These are phyloP conservation scores for Allantophomopsis lycopodina DNA, from an alignment of 2,329 filamentous ascomycete genomes.

Conservation along the genomic window DNA sequence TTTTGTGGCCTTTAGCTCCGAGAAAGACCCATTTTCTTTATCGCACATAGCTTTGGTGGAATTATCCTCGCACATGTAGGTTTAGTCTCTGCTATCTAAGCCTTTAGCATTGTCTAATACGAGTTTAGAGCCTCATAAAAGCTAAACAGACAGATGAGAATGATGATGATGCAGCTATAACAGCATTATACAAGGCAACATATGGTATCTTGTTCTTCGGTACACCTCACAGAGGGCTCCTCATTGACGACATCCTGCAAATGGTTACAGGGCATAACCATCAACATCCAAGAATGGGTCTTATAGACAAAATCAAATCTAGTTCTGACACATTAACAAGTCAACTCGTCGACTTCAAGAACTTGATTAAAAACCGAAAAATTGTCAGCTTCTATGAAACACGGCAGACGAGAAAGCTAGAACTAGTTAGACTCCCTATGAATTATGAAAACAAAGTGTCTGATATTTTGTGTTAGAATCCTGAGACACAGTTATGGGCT, in stretches of 20 bases:
- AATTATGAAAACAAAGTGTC: neutral
- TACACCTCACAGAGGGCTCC: conserved; percentile 19
- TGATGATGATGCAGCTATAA: conserved; percentile 9
- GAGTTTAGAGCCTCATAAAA: conserved; percentile 7
- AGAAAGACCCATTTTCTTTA: conserved; percentile 23
- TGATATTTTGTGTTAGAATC: neutral
- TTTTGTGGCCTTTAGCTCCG: conserved; percentile 8
- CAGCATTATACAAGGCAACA: conserved; percentile 18
- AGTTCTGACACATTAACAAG: conserved; percentile 9
- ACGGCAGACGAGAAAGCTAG: conserved; percentile 10
- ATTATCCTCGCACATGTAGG: conserved; percentile 24
- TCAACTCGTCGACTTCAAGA: conserved; percentile 14
- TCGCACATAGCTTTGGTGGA: conserved; percentile 25
- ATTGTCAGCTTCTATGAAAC: conserved; percentile 18
- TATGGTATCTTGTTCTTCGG: conserved; percentile 23
- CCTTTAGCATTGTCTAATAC: too few species aligned
- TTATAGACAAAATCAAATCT: conserved; percentile 5
- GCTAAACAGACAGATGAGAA: conserved; percentile 16
- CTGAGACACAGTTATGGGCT: conserved; percentile 1
- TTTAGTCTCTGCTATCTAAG: too few species aligned
- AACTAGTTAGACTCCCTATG: conserved; percentile 6
- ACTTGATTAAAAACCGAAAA: conserved; percentile 15
- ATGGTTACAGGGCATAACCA: conserved; percentile 4
- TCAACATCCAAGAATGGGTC: conserved; percentile 1
- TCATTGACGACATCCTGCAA: conserved; percentile 11